Evolutionary conservation across 306 rosid species (phyloP), one percentile per base, ranked within the genome.

Genomic region (Sindora glabra): DNA sequence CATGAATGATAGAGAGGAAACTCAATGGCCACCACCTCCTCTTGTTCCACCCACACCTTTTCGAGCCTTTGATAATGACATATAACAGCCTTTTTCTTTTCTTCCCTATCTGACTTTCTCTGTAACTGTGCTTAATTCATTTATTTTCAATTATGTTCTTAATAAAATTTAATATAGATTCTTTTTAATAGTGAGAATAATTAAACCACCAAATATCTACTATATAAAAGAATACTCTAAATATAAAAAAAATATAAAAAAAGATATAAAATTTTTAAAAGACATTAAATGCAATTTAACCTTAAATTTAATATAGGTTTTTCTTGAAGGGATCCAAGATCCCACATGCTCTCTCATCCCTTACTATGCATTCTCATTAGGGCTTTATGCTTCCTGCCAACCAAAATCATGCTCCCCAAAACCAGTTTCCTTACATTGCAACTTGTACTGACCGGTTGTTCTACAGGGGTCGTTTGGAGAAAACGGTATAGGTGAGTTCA

Each of bases 31-130:
- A 59, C 65, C 64, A 51, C 86, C n/a, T n/a, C n/a, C n/a, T n/a
- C n/a, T n/a, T n/a, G n/a, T 68, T 71, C 62, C 71, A 56, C 74
- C 78, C 80, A 78, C 74, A 38, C 55, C 71, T 80, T 86, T 34
- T 86, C 65, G 52, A 81, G 77, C 49, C 80, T 50, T 56, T 76
- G 86, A 83, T 72, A 79, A 77, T 83, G 86, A 83, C 85, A 81
- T 76, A 71, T 56, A 83, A 74, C 83, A 72, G 77, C 79, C 67
- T 86, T 80, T 71, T 66, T 26, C 62, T 32, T 55, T 71, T 68
- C 48, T 38, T 63, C 65, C 38, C 64, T 65, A 13, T 53, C 15
- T 42, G 49, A 58, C 65, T 44, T 39, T 29, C 15, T 47, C n/a
- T n/a, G n/a, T n/a, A n/a, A n/a, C n/a, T n/a, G n/a, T n/a, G n/a